Evolutionary conservation across 2,329 filamentous ascomycete species (phyloP).

Genomic region (Botrytis fragariae): DNA sequence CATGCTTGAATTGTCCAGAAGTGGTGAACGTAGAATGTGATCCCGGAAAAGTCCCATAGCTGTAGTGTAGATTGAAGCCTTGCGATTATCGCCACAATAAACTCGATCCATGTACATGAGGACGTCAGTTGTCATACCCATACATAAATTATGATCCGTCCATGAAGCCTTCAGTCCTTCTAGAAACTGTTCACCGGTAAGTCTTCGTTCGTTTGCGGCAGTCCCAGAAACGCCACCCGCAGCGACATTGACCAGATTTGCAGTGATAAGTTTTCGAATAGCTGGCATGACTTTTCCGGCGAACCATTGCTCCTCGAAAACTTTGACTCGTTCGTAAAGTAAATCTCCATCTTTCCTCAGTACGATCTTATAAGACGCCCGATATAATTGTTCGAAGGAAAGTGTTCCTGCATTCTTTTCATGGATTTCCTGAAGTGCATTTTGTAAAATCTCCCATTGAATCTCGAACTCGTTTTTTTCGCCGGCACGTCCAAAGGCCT

Average conservation of each 20-base stretch:
- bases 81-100: constrained; percentile 69
- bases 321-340: constrained; percentile 76
- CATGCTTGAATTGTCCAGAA: constrained; percentile 45
- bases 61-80: constrained; percentile 76
- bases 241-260: constrained; percentile 60
- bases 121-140: constrained; percentile 96
- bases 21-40: constrained; percentile 66
- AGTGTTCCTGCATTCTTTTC: constrained; percentile 84
- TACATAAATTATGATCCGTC: constrained; percentile 86
- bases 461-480: constrained; percentile 78
- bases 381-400: constrained; percentile 94
- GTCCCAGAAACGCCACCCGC: constrained; percentile 55
- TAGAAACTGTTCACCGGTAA: constrained; percentile 80
- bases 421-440: constrained; percentile 84
- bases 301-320: constrained; percentile 82
- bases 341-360: constrained; percentile 79
- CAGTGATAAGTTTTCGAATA: constrained; percentile 69
- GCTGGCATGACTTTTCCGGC: constrained; percentile 66
- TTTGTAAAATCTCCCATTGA: constrained; percentile 74
- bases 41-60: constrained; percentile 89
- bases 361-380: constrained; percentile 90
- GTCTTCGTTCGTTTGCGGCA: constrained; percentile 74
- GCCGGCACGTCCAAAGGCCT: constrained; percentile 54
- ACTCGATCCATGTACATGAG: constrained; percentile 97
- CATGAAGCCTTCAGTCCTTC: constrained; percentile 73